Evolutionary conservation across 2,329 filamentous ascomycete species (phyloP).

Genomic region (Colletotrichum paranaense): DNA sequence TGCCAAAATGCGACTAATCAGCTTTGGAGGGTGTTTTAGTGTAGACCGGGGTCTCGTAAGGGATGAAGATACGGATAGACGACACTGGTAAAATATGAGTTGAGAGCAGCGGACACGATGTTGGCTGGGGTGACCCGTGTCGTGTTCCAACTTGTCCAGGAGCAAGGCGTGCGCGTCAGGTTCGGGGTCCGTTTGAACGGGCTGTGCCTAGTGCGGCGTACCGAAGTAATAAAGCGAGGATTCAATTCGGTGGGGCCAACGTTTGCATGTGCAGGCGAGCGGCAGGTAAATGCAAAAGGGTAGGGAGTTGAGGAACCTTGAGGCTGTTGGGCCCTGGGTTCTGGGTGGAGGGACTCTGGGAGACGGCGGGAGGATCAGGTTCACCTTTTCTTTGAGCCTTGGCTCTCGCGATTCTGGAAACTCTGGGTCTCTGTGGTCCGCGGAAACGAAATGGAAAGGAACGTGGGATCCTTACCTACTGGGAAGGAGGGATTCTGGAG

Average conservation of each 20-base stretch:
- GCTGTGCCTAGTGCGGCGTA: conserved; percentile 24
- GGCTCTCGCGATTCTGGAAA: background rate
- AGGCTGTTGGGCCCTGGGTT: background rate
- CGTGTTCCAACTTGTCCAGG: conserved; percentile 4
- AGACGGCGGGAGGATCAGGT: background rate
- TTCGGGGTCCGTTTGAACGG: conserved; percentile 27
- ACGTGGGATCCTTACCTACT: background rate
- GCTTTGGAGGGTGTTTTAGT: background rate
- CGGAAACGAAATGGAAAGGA: background rate
- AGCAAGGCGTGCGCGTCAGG: conserved; percentile 20
- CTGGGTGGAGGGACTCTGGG: background rate
- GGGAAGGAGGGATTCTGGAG: background rate
- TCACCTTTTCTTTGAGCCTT: background rate
- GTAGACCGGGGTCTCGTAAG: background rate
- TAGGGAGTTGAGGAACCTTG: background rate
- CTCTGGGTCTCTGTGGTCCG: background rate
- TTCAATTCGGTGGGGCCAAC: background rate
- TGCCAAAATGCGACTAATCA: background rate
- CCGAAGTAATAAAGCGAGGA: conserved; percentile 10
- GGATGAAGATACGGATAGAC: background rate
- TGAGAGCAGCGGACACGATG: background rate
- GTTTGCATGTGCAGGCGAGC: conserved; percentile 11
- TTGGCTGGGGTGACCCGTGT: background rate
- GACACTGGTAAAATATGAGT: background rate
- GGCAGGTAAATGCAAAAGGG: background rate